phyloP scores from a whole-genome alignment of 495 filamentous ascomycete species.

The Bathelium albidoporum region DNA sequence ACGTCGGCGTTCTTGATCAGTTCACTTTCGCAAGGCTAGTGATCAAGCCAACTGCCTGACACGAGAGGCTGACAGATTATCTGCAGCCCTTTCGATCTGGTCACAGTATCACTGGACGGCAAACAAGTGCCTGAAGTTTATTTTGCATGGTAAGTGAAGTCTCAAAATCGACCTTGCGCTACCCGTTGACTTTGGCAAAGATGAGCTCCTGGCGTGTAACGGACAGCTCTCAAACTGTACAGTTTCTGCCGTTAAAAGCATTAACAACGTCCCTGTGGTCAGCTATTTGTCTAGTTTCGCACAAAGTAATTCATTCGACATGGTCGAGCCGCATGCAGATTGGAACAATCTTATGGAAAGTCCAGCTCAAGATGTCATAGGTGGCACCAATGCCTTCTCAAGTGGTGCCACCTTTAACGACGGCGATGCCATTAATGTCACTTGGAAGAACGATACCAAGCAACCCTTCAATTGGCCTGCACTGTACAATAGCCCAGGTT shows the following conservation, averaged over 20 bases:
- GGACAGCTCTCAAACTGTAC: not conserved
- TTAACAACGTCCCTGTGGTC: slow-evolving; percentile 36
- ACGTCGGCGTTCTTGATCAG: slow-evolving; percentile 32
- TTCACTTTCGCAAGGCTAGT: slow-evolving; percentile 38
- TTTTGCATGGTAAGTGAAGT: slow-evolving; percentile 20
- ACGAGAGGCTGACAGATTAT: not conserved
- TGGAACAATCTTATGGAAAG: slow-evolving; percentile 43
- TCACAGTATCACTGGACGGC: slow-evolving; percentile 42
- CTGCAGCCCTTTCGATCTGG: slow-evolving; percentile 24
- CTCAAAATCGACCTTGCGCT: not conserved
- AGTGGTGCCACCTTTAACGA: slow-evolving; percentile 39
- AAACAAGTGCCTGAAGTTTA: slow-evolving; percentile 39
- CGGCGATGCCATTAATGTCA: slow-evolving; percentile 28
- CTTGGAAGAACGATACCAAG: slow-evolving; percentile 33
- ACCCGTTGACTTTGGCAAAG: not conserved
- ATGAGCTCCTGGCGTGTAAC: not conserved
- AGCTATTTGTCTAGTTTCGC: slow-evolving; percentile 37
- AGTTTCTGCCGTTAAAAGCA: slow-evolving; percentile 29
- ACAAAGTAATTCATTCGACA: slow-evolving; percentile 30
- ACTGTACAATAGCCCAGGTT: slow-evolving; percentile 26
- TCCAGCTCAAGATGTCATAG: slow-evolving; percentile 36
- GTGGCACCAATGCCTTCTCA: slow-evolving; percentile 26
- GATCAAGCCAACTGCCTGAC: not conserved
- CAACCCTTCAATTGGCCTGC: slow-evolving; percentile 28
- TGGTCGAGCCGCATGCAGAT: slow-evolving; percentile 39